Evolutionary conservation across 2,329 filamentous ascomycete species (phyloP).

Genomic region (Sphaerulina vaccinii): DNA sequence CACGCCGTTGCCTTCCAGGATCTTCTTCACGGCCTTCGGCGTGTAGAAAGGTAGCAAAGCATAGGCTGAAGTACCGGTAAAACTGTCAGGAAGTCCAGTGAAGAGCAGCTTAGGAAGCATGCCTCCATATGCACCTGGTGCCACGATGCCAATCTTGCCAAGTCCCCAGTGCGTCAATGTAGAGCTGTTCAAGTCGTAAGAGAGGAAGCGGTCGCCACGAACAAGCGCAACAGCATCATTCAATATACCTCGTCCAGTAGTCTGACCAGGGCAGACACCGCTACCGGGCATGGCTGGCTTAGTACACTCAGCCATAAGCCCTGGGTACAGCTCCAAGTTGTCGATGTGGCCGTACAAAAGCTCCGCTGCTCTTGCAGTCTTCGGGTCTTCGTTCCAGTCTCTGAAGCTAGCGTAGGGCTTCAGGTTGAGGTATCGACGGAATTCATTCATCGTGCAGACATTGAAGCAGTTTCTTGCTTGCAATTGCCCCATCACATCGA

Average conservation of each 20-base stretch:
- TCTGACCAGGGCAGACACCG: conserved; percentile 49
- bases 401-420: conserved; percentile 40
- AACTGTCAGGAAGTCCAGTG: conserved; percentile 48
- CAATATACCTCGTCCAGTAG: conserved; percentile 48
- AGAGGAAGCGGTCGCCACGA: conserved; percentile 49
- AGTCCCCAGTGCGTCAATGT: conserved; percentile 54
- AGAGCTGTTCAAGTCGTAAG: conserved; percentile 50
- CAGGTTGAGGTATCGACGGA: conserved; percentile 40
- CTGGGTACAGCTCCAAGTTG: conserved; percentile 60
- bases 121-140: conserved; percentile 31
- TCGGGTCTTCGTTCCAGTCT: conserved; percentile 39
- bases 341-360: conserved; percentile 52
- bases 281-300: conserved; percentile 53
- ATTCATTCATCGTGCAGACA: conserved; percentile 54
- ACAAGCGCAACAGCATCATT: conserved; percentile 51
- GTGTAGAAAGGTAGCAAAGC: conserved; percentile 54
- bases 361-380: conserved; percentile 42
- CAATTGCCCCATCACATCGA: conserved; percentile 51
- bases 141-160: conserved; percentile 49
- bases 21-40: conserved; percentile 48
- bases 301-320: conserved; percentile 56
- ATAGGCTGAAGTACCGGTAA: conserved; percentile 51
- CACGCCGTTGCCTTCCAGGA: conserved; percentile 49
- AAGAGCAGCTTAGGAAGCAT: conserved; percentile 48
- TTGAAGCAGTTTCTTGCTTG: conserved; percentile 50